phyloP scores from a whole-genome alignment of 495 filamentous ascomycete species.

The Neurospora sp. region DNA sequence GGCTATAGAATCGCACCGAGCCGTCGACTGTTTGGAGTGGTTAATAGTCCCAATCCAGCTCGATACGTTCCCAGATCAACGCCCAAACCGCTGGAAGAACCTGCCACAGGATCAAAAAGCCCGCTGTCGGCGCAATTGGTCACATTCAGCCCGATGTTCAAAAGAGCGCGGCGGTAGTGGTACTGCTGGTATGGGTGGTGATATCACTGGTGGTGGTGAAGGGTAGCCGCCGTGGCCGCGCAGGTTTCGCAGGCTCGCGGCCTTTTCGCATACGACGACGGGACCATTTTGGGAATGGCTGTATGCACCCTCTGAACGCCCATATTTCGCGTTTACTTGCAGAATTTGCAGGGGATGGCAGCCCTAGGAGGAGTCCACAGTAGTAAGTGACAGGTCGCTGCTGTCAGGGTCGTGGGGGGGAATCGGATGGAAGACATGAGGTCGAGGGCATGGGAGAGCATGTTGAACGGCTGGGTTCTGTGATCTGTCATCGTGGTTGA shows the following conservation, averaged over 20 bases:
- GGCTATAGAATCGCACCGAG: background rate
- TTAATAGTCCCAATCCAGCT: background rate
- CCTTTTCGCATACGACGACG: background rate
- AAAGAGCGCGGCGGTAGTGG: background rate
- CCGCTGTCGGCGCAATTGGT: background rate
- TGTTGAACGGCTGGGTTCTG: background rate
- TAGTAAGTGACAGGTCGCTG: background rate
- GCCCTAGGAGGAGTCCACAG: background rate
- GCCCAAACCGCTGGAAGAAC: background rate
- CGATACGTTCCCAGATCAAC: background rate
- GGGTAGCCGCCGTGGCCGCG: background rate
- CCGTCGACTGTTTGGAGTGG: background rate
- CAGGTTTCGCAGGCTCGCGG: background rate
- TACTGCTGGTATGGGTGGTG: background rate
- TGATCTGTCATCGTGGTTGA: background rate
- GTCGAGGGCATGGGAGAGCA: background rate
- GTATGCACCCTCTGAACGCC: background rate
- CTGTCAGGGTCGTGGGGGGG: background rate
- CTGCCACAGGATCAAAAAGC: background rate
- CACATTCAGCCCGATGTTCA: background rate
- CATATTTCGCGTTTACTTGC: background rate
- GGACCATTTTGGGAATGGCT: background rate
- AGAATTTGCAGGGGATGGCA: background rate
- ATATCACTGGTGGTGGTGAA: background rate
- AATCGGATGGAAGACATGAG: background rate